A percentile compares a stretch with the other conserved stretches of the same genome.
Evolutionary conservation across 2,329 filamentous ascomycete genomes (phyloP).

Genomic region (Stagonosporopsis tanaceti): DNA sequence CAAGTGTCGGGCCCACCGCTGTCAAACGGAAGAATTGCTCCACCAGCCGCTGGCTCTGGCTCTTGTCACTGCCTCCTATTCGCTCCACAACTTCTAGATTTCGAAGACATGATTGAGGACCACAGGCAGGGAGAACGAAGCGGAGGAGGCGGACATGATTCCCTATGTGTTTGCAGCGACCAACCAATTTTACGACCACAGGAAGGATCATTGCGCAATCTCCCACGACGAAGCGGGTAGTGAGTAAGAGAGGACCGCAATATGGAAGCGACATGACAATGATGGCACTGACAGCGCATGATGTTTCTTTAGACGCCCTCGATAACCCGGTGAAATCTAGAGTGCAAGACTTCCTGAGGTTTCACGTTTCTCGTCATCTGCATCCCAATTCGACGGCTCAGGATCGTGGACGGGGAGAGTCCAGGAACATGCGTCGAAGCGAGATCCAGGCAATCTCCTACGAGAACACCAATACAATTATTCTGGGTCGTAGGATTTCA

Average conservation of each 20-base stretch:
- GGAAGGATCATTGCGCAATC: slow-evolving; percentile 12
- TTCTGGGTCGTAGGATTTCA: slow-evolving; percentile 31
- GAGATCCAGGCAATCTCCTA: slow-evolving; percentile 30
- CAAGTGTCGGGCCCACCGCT: slow-evolving; percentile 10
- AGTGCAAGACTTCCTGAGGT: slow-evolving; percentile 25
- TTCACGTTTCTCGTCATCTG: slow-evolving; percentile 29
- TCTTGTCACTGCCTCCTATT: slow-evolving; percentile 3
- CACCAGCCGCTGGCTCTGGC: slow-evolving; percentile 3
- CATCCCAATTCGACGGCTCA: slow-evolving; percentile 28
- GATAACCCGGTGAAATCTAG: slow-evolving; percentile 17
- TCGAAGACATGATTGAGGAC: slow-evolving; percentile 9
- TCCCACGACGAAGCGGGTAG: slow-evolving; percentile 6
- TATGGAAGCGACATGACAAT: neutral
- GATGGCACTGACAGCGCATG: slow-evolving; percentile 27
- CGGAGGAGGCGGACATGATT: neutral
- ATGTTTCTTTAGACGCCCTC: slow-evolving; percentile 38
- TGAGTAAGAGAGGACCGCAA: neutral
- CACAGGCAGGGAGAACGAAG: slow-evolving; percentile 9
- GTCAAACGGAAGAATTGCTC: slow-evolving; percentile 8
- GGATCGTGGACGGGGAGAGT: slow-evolving; percentile 17
- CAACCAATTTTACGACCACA: slow-evolving; percentile 13
- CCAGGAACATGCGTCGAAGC: slow-evolving; percentile 32
- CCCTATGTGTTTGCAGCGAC: slow-evolving; percentile 9
- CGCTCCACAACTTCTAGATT: slow-evolving; percentile 18
- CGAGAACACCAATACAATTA: slow-evolving; percentile 26